Conservation (phyloP, 192 early-diverging fungal species). For the Rhizoclosmatium globosum region DNA sequence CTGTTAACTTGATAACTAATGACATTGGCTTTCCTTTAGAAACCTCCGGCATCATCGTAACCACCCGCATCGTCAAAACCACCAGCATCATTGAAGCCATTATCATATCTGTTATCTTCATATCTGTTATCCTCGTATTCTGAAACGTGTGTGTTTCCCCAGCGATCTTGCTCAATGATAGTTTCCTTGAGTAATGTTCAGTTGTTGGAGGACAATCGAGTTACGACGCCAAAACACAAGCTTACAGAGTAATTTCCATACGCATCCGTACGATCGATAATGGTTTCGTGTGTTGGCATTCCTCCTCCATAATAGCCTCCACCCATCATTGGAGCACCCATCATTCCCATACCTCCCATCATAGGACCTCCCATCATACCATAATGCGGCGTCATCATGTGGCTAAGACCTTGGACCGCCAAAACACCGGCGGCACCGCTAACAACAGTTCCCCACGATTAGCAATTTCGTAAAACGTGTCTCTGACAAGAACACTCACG, state of each 20-base stretch:
- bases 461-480: background rate
- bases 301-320: conserved; percentile 3
- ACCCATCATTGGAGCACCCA: background rate
- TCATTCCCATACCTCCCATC: background rate
- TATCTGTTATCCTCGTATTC: too few relatives aligned
- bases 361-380: background rate
- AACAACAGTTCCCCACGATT: background rate
- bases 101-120: background rate
- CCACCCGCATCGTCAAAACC: background rate
- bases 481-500: background rate
- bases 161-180: background rate
- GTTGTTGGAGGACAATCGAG: too few relatives aligned
- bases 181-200: background rate
- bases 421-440: conserved; percentile 14
- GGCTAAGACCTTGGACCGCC: background rate
- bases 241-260: background rate
- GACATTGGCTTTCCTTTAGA: background rate
- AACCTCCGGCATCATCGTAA: background rate
- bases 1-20: background rate
- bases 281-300: background rate
- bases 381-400: background rate
- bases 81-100: conserved; percentile 2
- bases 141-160: background rate
- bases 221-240: too few relatives aligned
- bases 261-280: background rate